Evolutionary conservation across 495 filamentous ascomycete genomes (phyloP), one percentile per base, ranked within the genome.

Genomic region (Cryomyces minteri): DNA sequence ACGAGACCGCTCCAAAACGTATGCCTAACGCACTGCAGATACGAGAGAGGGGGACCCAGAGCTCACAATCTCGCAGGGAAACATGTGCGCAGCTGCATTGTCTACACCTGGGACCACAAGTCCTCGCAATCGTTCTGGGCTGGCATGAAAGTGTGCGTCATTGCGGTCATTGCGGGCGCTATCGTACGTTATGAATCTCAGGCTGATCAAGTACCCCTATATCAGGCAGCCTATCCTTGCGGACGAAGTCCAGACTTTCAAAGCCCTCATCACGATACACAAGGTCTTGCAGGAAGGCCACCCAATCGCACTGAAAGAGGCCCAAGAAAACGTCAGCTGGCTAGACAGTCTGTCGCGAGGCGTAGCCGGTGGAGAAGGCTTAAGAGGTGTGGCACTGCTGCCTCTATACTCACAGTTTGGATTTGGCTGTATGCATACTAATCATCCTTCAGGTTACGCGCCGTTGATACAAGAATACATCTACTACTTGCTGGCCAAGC

Each of bases 91-190:
- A 86, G 82, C 57, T 93, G 85, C 59, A 98, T 98, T 60, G 88
- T 98, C 39, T 96, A 98, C 61, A 96, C 90, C 46, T 98, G 90
- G 90, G 90, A 98, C 67, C 87, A 96, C 70, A 95, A 95, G 67
- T 92, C 84, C 50, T 94, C 88, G 38, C 71, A 77, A 54, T 85
- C 86, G 55, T 98, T 98, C 67, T 98, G 90, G 90, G 77, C 83
- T 41, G 87, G 85, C 58, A 92, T 98, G 79, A 98, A 98, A 77
- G 90, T 98, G 80, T 90, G 70, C 48, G 81, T 55, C 30, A 1
- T 41, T 7, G 6, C 39, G 9, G 7, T 41, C 39, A 6, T 41
- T 18, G 28, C 9, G 18, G 1, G 18, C 18, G 18, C 18, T 25
- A 25, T 25, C 18, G 2, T 2, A 25, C 18, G 18, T 25, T 25